Evolutionary conservation across 768 basidiomycete genomes (phyloP).

Genomic region (Amanita exitialis): DNA sequence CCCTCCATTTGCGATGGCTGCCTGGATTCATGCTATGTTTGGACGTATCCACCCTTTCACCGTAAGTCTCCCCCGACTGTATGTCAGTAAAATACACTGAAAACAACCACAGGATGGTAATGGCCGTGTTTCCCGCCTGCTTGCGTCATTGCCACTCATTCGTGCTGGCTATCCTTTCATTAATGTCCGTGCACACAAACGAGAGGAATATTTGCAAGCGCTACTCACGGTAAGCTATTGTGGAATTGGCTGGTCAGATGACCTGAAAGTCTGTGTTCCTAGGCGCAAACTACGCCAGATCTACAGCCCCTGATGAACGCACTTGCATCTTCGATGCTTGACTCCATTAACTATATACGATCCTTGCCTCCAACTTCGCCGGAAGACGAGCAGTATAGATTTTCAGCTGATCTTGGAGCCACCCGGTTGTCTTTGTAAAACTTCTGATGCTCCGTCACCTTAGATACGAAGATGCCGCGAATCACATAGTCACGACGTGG

Average conservation of each 20-base stretch:
- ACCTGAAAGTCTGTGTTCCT: not conserved
- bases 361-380: not conserved
- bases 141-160: slow-evolving; percentile 1
- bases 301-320: not conserved
- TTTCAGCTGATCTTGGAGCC: not conserved
- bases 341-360: not conserved
- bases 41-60: slow-evolving; percentile 2
- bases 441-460: not conserved
- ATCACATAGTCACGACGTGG: no score
- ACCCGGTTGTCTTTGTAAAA: not conserved
- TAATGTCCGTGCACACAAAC: not conserved
- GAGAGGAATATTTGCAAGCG: not conserved
- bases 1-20: not conserved
- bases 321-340: not conserved
- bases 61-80: not conserved
- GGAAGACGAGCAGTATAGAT: not conserved
- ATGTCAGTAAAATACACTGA: not conserved
- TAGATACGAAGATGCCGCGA: no score
- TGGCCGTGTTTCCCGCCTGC: not conserved
- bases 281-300: slow-evolving; percentile 1
- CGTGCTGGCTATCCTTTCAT: not conserved
- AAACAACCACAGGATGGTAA: not conserved
- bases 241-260: not conserved
- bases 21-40: not conserved
- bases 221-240: not conserved